These are phyloP conservation scores for Galeopsis tetrahit DNA, from an alignment of 257 asterid genomes.

Conservation along the genomic window DNA sequence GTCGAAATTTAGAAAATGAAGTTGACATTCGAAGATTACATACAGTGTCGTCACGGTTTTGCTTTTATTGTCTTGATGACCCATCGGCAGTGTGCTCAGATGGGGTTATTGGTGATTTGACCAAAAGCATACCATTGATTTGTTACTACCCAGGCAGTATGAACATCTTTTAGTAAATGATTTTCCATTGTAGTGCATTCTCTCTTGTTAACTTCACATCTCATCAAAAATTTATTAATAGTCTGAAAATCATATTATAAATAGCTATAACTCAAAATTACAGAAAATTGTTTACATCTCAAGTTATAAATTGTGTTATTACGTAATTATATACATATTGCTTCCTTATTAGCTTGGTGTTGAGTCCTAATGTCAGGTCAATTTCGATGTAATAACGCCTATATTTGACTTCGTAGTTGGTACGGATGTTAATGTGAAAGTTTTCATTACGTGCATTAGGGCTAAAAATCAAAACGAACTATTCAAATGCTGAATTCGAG, in stretches of 20 bases:
- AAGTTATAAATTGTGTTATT: too few species aligned
- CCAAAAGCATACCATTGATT: constrained; percentile 19
- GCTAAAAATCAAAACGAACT: too few species aligned
- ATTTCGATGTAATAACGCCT: too few species aligned
- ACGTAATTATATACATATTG: not conserved
- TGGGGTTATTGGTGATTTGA: not conserved
- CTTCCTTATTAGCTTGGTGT: too few species aligned
- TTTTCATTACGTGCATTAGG: not conserved
- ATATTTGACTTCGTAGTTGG: not conserved
- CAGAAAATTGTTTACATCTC: not conserved
- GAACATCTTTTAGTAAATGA: constrained; percentile 3
- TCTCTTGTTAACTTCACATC: not conserved
- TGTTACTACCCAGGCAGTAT: constrained; percentile 1
- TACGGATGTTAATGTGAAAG: not conserved
- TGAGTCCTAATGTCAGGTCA: too few species aligned
- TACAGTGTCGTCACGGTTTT: not conserved
- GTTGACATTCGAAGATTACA: constrained; percentile 28
- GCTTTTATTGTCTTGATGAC: not conserved
- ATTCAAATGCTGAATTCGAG: too few species aligned
- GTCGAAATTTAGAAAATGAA: constrained; percentile 24
- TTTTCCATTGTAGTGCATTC: not conserved
- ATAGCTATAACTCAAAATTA: too few species aligned
- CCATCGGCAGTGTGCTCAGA: not conserved
- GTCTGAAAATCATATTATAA: not conserved
- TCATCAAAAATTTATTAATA: too few species aligned